Conservation (phyloP, 1,284 basidiomycete genomes). For the Cutaneotrichosporon spelunceum region DNA sequence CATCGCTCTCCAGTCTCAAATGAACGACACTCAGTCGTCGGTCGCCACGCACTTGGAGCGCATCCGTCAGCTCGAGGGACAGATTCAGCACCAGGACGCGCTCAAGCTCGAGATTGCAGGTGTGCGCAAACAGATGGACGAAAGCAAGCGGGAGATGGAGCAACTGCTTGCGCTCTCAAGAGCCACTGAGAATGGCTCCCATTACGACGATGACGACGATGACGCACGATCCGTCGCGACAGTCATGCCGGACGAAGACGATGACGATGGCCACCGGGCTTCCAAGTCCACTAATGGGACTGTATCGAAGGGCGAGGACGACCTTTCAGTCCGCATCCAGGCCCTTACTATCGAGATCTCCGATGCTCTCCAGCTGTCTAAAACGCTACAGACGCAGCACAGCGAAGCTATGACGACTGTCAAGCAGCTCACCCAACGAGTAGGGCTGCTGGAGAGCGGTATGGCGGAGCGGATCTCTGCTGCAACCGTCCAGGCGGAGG, state of each 20-base stretch:
- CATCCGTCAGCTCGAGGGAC: conserved; percentile 73
- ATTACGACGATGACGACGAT: conserved; percentile 55
- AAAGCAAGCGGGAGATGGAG: conserved; percentile 52
- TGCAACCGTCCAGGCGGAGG: conserved; percentile 59
- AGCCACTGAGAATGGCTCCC: conserved; percentile 29
- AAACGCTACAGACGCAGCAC: conserved; percentile 73
- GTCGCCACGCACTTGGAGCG: conserved; percentile 79
- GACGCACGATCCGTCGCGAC: conserved; percentile 48
- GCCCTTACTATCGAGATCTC: conserved; percentile 71
- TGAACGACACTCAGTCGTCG: conserved; percentile 78
- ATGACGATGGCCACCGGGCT: conserved; percentile 8
- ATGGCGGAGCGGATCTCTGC: conserved; percentile 54
- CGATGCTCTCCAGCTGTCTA: conserved; percentile 70
- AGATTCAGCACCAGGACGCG: conserved; percentile 76
- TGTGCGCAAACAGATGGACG: conserved; percentile 68
- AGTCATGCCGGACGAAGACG: conserved; percentile 45
- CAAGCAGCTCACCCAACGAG: conserved; percentile 62
- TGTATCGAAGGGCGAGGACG: conserved; percentile 48
- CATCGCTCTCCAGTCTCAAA: conserved; percentile 73
- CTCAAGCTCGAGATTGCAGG: conserved; percentile 75
- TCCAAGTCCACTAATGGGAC: conserved; percentile 30
- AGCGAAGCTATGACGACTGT: conserved; percentile 74
- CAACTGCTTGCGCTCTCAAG: conserved; percentile 31
- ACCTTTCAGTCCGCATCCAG: conserved; percentile 69
- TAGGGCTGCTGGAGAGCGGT: conserved; percentile 54